A percentile compares a stretch with the other conserved stretches of the same genome.
Conservation (phyloP, 1,284 basidiomycete genomes). For the Ceratobasidium sp. region DNA sequence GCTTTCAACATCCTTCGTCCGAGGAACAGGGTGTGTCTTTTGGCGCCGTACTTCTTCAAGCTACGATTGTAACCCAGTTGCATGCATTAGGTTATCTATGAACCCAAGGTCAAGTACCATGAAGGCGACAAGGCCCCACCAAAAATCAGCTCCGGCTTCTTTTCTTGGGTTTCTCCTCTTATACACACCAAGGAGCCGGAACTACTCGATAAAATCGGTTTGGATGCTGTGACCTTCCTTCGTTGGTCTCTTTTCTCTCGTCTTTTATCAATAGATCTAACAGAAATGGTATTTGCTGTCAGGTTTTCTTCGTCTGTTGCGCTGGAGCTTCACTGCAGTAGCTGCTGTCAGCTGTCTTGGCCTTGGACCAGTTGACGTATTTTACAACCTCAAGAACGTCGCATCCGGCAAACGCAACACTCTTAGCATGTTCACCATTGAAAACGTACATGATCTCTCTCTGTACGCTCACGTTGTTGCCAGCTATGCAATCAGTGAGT, state of each 20-base stretch:
- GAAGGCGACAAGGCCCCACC: slow-evolving; percentile 82
- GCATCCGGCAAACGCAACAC: slow-evolving; percentile 58
- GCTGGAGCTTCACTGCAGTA: slow-evolving; percentile 76
- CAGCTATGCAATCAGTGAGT: slow-evolving; percentile 77
- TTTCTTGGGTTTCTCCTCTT: slow-evolving; percentile 90
- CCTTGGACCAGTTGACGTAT: slow-evolving; percentile 80
- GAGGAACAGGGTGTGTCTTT: slow-evolving; percentile 69
- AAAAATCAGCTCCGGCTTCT: slow-evolving; percentile 75
- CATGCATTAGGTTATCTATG: slow-evolving; percentile 85
- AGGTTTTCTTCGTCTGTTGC: slow-evolving; percentile 82
- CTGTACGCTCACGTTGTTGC: slow-evolving; percentile 80
- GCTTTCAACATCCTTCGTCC: slow-evolving; percentile 81
- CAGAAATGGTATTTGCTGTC: not conserved
- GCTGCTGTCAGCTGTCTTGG: slow-evolving; percentile 73
- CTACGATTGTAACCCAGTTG: too few relatives aligned
- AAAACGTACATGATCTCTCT: slow-evolving; percentile 69
- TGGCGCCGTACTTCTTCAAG: not conserved
- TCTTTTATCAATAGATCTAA: not conserved
- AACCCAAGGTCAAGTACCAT: slow-evolving; percentile 88
- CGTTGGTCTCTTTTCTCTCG: slow-evolving; percentile 52
- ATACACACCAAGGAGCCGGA: slow-evolving; percentile 85
- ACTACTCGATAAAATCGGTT: slow-evolving; percentile 87
- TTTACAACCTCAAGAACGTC: slow-evolving; percentile 74
- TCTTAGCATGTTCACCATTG: slow-evolving; percentile 80
- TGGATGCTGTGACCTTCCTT: slow-evolving; percentile 93